Base-by-base conservation (phyloP, 2,329 filamentous ascomycete genomes). In the Pseudogymnoascus sp. region DNA sequence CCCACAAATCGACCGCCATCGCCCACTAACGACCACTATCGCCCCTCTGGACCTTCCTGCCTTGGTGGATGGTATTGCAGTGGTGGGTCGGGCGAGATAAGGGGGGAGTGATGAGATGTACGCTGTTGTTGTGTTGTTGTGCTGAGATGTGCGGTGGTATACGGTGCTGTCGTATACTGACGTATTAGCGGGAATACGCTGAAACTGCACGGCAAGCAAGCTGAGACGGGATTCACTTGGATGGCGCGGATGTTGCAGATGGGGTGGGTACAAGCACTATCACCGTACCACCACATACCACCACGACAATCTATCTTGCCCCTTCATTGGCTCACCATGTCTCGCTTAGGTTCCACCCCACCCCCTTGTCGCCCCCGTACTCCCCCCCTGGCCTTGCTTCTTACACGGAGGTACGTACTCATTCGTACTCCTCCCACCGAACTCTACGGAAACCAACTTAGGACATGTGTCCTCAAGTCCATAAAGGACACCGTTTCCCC, bases 401-500 rank as follows among this genome's bases (percentile, higher is more conserved):
- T 45, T 10, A 11, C 11, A 45, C 16, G 4, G 21, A 6, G 21
- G 43, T 48, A 48, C 43, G 43, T 48, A 48, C 43, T 25, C 41
- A 4, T 14, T 2, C 10, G 6, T 21, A 43, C 16, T 45, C 11
- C 19, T 11, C 14, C 16, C 39, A 16, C 31, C 37, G 37, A 48
- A 48, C 41, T 45, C 19, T 45, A 45, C 41, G 41, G 41, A 23
- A 48, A 16, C n/a, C 37, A 39, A 45, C 41, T 23, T 45, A 3
- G 16, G 4, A 45, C 41, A 45, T 21, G 4, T 45, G 21, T 25
- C 43, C 21, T 25, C 21, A 48, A 41, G 16, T 45, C 43, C 43
- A 48, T 48, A 48, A 48, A 48, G 43, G 43, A 48, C 43, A 48
- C 43, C 43, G 43, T 48, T 48, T 48, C 43, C 43, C 43, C 43